Conservation (phyloP, 345 rosid genomes). For the Aegle marmelos region DNA sequence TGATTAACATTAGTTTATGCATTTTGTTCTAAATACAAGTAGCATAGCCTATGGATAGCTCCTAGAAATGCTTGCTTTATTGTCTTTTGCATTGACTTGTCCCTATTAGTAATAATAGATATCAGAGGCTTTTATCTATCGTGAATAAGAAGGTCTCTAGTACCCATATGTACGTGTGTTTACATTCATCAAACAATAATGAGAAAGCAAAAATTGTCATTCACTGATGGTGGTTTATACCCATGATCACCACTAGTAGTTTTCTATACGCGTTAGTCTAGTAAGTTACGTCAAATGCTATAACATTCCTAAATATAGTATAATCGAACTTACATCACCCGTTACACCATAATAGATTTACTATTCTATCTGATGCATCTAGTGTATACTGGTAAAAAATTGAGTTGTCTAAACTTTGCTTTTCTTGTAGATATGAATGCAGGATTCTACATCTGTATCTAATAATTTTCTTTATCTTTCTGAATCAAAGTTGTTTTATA, state of each 20-base stretch:
- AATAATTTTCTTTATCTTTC: too few species aligned
- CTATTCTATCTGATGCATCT: too few species aligned
- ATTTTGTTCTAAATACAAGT: neutral
- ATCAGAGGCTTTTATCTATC: neutral
- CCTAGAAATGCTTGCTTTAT: neutral
- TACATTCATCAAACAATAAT: neutral
- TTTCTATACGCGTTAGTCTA: neutral
- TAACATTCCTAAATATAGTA: too few species aligned
- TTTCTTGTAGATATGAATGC: too few species aligned
- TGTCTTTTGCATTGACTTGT: neutral
- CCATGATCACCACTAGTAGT: neutral
- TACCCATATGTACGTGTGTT: neutral
- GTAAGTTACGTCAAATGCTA: neutral
- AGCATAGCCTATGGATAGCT: neutral
- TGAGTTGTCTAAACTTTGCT: too few species aligned
- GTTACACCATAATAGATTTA: too few species aligned
- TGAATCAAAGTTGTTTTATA: too few species aligned
- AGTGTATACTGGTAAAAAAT: too few species aligned
- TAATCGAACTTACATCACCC: too few species aligned
- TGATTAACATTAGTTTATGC: neutral
- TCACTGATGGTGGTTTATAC: neutral
- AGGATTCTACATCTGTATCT: too few species aligned
- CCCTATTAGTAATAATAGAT: neutral
- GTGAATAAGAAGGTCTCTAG: neutral
- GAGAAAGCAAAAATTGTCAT: neutral